Evolutionary conservation across 352 stramenopile genomes (phyloP).

Genomic region (Globisporangium recalcitrans): DNA sequence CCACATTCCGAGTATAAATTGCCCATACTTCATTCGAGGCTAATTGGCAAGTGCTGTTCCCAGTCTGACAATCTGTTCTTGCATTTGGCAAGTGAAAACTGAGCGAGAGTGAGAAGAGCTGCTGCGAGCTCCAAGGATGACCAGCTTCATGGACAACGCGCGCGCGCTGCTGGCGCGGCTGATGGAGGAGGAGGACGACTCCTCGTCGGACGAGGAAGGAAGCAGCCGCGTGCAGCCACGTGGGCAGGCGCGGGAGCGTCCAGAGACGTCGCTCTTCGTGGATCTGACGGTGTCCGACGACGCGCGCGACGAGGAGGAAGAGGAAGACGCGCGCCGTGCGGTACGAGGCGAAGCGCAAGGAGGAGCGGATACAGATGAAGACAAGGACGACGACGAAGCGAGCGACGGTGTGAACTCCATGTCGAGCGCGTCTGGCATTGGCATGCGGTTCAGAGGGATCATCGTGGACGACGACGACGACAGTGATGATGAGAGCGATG

Average conservation of each 20-base stretch:
- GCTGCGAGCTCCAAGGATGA: neutral
- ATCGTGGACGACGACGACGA: slow-evolving; percentile 16
- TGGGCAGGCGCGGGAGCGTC: neutral
- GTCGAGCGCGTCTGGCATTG: neutral
- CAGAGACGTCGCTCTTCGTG: neutral
- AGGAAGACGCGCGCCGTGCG: neutral
- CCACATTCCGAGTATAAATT: neutral
- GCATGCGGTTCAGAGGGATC: slow-evolving; percentile 6
- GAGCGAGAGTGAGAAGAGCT: neutral
- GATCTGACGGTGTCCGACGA: slow-evolving; percentile 11
- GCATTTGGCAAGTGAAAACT: neutral
- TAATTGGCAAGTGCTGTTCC: neutral
- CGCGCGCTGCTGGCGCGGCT: slow-evolving; percentile 6
- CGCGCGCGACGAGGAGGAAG: slow-evolving; percentile 4
- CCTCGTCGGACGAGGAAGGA: slow-evolving; percentile 8
- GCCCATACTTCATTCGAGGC: neutral
- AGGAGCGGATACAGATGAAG: neutral
- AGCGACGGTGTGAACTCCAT: neutral
- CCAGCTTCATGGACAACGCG: slow-evolving; percentile 10
- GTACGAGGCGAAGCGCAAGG: neutral
- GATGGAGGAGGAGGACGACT: slow-evolving; percentile 25
- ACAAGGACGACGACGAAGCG: slow-evolving; percentile 6
- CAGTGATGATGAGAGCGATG: neutral
- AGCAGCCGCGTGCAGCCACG: neutral
- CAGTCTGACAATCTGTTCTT: neutral